Percentiles rank a stretch among this genome's conserved stretches.
phyloP scores from a whole-genome alignment of 176 grass and related monocot species.

The Oryza rufipogon region DNA sequence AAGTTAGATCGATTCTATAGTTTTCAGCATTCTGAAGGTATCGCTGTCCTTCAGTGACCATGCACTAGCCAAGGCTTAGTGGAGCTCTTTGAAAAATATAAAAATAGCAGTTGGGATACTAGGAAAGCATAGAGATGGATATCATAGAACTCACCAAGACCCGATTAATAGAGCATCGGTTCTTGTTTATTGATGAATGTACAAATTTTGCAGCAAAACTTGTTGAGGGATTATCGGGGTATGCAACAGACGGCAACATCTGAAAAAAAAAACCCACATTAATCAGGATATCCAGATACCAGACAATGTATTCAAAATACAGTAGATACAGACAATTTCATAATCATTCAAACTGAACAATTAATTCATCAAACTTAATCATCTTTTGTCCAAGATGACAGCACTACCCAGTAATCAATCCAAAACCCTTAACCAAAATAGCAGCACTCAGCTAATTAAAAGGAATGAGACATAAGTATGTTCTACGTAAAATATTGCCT shows the following conservation, averaged over 20 bases:
- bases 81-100: neutral
- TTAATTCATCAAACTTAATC: neutral
- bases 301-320: conserved; percentile 10
- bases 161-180: conserved; percentile 93
- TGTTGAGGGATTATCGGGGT: conserved; percentile 90
- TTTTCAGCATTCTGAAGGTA: conserved; percentile 16
- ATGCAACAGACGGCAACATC: conserved; percentile 90
- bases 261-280: conserved; percentile 59
- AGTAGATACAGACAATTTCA: conserved; percentile 4
- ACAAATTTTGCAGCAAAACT: conserved; percentile 99
- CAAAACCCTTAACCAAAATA: conserved; percentile 1
- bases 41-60: neutral
- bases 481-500: neutral
- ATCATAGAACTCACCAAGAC: conserved; percentile 81
- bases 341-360: neutral
- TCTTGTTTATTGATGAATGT: conserved; percentile 98
- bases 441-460: neutral
- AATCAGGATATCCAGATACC: conserved; percentile 35
- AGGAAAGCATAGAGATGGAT: neutral
- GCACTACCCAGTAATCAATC: neutral
- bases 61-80: neutral
- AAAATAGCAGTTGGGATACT: conserved; percentile 22
- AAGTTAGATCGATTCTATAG: neutral
- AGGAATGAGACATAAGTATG: neutral
- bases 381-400: neutral